phyloP scores from a whole-genome alignment of 139 green algal genomes.

The Medakamo hakoo region DNA sequence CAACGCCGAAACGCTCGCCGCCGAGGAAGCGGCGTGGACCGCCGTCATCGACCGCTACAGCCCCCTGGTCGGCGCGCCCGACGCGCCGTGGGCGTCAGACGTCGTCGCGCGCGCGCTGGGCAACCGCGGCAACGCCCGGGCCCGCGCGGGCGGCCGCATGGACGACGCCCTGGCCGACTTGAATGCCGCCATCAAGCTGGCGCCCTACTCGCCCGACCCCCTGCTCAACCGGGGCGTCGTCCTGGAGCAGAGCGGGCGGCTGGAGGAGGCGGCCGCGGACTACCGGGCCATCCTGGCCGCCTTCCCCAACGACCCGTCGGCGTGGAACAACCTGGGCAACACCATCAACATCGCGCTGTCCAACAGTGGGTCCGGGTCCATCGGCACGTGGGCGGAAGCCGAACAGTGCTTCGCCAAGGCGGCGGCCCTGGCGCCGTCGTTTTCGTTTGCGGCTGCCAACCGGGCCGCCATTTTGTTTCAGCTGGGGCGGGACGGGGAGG shows the following conservation, averaged over 20 bases:
- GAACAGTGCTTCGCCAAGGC: neutral
- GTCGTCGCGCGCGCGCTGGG: neutral
- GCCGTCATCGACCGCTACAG: neutral
- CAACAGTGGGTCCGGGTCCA: too few species aligned
- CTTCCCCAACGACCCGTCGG: neutral
- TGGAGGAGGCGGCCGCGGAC: neutral
- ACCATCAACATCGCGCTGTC: neutral
- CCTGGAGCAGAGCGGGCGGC: conserved; percentile 1
- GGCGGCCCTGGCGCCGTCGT: neutral
- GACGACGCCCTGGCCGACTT: conserved; percentile 9
- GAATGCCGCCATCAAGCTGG: conserved; percentile 3
- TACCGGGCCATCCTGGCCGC: conserved; percentile 6
- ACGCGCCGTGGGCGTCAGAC: neutral
- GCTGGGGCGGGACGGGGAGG: neutral
- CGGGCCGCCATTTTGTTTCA: neutral
- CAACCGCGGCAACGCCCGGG: conserved; percentile 12
- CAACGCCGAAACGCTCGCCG: neutral
- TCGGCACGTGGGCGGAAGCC: neutral
- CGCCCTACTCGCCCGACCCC: conserved; percentile 7
- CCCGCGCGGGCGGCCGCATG: conserved; percentile 5
- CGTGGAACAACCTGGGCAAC: neutral
- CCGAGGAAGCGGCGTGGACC: neutral
- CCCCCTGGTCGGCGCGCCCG: neutral
- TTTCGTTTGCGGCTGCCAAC: conserved; percentile 8
- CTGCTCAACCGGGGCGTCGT: conserved; percentile 10